Evolutionary conservation across 2,329 filamentous ascomycete species (phyloP).

Genomic region (Dissoconium aciculare): DNA sequence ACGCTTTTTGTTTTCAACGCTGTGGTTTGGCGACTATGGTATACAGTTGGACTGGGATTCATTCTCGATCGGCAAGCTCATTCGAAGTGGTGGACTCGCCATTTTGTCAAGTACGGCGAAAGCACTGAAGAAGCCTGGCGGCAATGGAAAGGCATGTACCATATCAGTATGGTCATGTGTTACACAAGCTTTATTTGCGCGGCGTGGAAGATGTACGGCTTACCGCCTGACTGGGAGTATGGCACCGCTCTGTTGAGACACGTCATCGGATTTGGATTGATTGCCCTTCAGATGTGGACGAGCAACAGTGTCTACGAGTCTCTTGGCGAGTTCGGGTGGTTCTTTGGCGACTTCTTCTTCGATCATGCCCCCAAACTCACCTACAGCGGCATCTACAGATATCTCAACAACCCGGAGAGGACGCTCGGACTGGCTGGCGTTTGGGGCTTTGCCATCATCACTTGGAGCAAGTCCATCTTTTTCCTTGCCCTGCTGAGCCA

Average conservation of each 20-base stretch:
- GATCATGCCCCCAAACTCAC: slow-evolving; percentile 77
- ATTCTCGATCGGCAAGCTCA: slow-evolving; percentile 76
- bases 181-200: slow-evolving; percentile 79
- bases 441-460: slow-evolving; percentile 89
- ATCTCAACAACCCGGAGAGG: slow-evolving; percentile 92
- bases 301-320: slow-evolving; percentile 87
- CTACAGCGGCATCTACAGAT: slow-evolving; percentile 94
- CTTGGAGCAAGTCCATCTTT: slow-evolving; percentile 75
- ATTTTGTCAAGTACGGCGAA: slow-evolving; percentile 95
- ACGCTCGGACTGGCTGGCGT: slow-evolving; percentile 87
- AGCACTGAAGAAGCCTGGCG: slow-evolving; percentile 83
- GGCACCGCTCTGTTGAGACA: slow-evolving; percentile 78
- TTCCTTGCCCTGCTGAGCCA: slow-evolving; percentile 76
- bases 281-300: slow-evolving; percentile 85
- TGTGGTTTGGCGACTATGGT: slow-evolving; percentile 76
- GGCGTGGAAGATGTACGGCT: slow-evolving; percentile 88
- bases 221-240: slow-evolving; percentile 75
- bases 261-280: slow-evolving; percentile 63
- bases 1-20: slow-evolving; percentile 70
- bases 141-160: slow-evolving; percentile 94
- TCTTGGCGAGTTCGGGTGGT: slow-evolving; percentile 95
- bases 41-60: slow-evolving; percentile 71
- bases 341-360: slow-evolving; percentile 98
- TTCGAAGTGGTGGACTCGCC: slow-evolving; percentile 86
- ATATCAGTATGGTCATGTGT: slow-evolving; percentile 81